These are phyloP conservation scores for Penicillium flavigenum DNA, from an alignment of 495 filamentous ascomycete species.

Conservation along the genomic window DNA sequence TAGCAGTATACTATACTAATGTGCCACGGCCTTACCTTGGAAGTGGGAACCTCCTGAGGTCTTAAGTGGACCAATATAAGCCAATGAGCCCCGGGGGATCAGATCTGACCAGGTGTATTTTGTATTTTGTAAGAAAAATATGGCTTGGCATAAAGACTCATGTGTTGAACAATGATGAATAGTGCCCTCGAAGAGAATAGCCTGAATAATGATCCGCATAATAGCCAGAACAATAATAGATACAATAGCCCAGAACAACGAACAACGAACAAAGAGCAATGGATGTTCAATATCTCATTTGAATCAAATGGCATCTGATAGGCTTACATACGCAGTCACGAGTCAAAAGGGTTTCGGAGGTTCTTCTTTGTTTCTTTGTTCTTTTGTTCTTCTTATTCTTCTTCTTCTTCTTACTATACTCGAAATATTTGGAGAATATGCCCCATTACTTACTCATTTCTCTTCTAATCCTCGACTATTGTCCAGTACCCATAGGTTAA, in stretches of 20 bases:
- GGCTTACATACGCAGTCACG: slow-evolving; percentile 10
- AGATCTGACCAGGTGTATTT: neutral
- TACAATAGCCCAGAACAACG: neutral
- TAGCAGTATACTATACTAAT: neutral
- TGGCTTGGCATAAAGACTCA: neutral
- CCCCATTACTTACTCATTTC: slow-evolving; percentile 8
- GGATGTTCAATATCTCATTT: neutral
- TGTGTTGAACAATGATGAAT: neutral
- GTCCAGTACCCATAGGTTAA: slow-evolving; percentile 35
- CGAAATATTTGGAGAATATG: slow-evolving; percentile 8
- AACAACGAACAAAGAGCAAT: too few relatives aligned
- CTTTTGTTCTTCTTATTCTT: too few relatives aligned
- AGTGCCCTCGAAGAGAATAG: neutral
- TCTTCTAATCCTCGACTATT: slow-evolving; percentile 21
- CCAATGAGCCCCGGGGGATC: neutral
- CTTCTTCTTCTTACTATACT: neutral
- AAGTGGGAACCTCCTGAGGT: too few relatives aligned
- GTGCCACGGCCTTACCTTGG: neutral
- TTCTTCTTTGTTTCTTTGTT: neutral
- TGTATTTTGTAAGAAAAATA: neutral
- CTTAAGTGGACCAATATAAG: too few relatives aligned
- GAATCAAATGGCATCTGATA: neutral
- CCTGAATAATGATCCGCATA: neutral
- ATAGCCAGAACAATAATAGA: neutral
- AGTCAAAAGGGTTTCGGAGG: neutral